Conservation (phyloP, 768 basidiomycete species). For the Royoungia palumana region DNA sequence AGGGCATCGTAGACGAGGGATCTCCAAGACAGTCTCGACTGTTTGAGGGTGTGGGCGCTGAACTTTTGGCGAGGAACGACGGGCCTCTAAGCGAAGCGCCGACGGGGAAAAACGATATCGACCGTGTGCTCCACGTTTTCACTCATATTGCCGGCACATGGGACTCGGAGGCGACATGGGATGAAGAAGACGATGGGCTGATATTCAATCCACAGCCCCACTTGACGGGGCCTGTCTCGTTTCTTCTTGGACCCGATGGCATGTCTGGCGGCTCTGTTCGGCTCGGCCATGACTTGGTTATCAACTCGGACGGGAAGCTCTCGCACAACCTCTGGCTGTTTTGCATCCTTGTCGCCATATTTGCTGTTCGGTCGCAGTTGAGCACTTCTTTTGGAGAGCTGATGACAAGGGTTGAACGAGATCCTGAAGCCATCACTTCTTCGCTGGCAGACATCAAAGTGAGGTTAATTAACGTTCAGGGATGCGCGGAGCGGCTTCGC, state of each 20-base stretch:
- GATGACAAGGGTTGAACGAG: constrained; percentile 10
- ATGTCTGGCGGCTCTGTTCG: constrained; percentile 1
- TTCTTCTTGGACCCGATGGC: constrained; percentile 9
- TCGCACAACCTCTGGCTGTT: constrained; percentile 50
- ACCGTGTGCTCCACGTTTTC: constrained; percentile 18
- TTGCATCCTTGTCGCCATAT: constrained; percentile 32
- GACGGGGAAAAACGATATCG: constrained; percentile 14
- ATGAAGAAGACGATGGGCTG: constrained; percentile 22
- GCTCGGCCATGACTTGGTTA: constrained; percentile 27
- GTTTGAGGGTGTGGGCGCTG: constrained; percentile 2
- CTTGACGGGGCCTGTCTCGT: constrained; percentile 7
- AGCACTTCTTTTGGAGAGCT: constrained; percentile 14
- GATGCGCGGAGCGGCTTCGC: constrained; percentile 18
- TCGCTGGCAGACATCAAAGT: constrained; percentile 21
- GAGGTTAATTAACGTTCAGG: constrained; percentile 26
- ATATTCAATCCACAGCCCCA: constrained; percentile 28
- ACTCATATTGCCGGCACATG: constrained; percentile 20
- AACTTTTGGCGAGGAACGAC: background rate
- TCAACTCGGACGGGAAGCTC: constrained; percentile 51
- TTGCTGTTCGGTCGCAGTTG: constrained; percentile 11
- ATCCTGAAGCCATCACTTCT: constrained; percentile 8
- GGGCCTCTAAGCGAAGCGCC: constrained; percentile 4
- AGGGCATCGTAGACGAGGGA: constrained; percentile 18
- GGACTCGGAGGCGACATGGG: constrained; percentile 25
- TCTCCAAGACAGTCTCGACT: background rate